phyloP scores from a whole-genome alignment of 768 basidiomycete species.

The Clitopilus passeckerianus region DNA sequence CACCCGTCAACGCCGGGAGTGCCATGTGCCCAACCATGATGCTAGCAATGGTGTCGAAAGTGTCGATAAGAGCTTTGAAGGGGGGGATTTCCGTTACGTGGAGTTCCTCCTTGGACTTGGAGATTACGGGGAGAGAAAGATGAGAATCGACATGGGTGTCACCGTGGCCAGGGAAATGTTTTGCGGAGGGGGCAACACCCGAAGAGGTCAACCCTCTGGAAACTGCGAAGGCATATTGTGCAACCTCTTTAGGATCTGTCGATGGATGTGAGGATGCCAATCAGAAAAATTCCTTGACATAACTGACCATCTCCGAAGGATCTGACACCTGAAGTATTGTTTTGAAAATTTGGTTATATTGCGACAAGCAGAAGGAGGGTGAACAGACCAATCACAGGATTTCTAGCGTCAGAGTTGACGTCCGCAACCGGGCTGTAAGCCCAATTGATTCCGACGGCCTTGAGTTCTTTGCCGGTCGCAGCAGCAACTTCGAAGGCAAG shows the following conservation, averaged over 20 bases:
- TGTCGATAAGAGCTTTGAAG: conserved; percentile 42
- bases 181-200: conserved; percentile 56
- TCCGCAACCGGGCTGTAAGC: conserved; percentile 68
- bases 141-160: conserved; percentile 73
- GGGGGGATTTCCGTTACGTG: conserved; percentile 49
- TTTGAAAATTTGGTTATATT: not conserved
- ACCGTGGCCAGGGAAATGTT: conserved; percentile 75
- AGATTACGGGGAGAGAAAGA: conserved; percentile 57
- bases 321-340: conserved; percentile 44
- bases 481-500: conserved; percentile 38
- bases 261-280: no score
- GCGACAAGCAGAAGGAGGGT: conserved; percentile 8
- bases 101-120: conserved; percentile 40
- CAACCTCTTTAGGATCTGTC: conserved; percentile 53
- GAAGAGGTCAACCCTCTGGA: conserved; percentile 40
- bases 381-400: conserved; percentile 64
- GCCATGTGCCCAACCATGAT: conserved; percentile 79
- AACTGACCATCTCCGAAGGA: conserved; percentile 63
- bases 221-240: conserved; percentile 41
- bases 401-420: conserved; percentile 63
- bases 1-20: conserved; percentile 49
- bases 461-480: conserved; percentile 53
- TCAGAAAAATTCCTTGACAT: not conserved
- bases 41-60: conserved; percentile 32
- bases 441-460: conserved; percentile 65